phyloP scores from a whole-genome alignment of 2,329 filamentous ascomycete genomes.

The Bipolaris oryzae region DNA sequence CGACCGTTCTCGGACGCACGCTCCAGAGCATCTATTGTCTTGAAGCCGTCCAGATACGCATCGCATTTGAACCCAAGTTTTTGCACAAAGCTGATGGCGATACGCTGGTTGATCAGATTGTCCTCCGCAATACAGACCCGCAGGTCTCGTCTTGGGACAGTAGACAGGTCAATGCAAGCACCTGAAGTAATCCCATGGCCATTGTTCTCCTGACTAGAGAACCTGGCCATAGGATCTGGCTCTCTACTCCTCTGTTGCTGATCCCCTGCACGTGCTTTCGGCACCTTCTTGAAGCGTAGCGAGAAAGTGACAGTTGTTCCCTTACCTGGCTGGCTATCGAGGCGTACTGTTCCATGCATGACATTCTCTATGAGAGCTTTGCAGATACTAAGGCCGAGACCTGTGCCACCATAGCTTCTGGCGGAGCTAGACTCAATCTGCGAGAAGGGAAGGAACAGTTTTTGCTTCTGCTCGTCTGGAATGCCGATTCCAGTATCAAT shows the following conservation, averaged over 20 bases:
- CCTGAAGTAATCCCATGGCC: conserved; percentile 48
- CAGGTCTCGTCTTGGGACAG: conserved; percentile 76
- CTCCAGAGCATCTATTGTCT: conserved; percentile 85
- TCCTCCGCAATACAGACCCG: conserved; percentile 94
- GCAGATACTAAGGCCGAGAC: conserved; percentile 89
- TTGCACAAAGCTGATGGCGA: conserved; percentile 87
- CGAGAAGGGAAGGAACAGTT: conserved; percentile 89
- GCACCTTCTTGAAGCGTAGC: conserved; percentile 83
- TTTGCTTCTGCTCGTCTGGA: conserved; percentile 77
- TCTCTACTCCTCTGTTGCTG: conserved; percentile 47
- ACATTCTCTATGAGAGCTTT: conserved; percentile 93
- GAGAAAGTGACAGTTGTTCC: conserved; percentile 80
- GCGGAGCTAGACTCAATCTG: conserved; percentile 92
- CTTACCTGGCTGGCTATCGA: conserved; percentile 75
- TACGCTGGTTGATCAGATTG: conserved; percentile 92
- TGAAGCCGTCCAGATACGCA: conserved; percentile 86
- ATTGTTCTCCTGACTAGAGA: conserved; percentile 57
- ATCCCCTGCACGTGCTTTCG: conserved; percentile 61
- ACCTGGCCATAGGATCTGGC: conserved; percentile 62
- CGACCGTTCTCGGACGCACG: conserved; percentile 70
- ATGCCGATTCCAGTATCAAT: conserved; percentile 92
- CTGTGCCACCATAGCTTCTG: conserved; percentile 88
- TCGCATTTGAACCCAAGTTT: conserved; percentile 86
- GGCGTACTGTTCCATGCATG: conserved; percentile 82
- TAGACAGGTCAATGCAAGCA: conserved; percentile 60